phyloP scores from a whole-genome alignment of 306 rosid genomes.

The Calophaca sinica region DNA sequence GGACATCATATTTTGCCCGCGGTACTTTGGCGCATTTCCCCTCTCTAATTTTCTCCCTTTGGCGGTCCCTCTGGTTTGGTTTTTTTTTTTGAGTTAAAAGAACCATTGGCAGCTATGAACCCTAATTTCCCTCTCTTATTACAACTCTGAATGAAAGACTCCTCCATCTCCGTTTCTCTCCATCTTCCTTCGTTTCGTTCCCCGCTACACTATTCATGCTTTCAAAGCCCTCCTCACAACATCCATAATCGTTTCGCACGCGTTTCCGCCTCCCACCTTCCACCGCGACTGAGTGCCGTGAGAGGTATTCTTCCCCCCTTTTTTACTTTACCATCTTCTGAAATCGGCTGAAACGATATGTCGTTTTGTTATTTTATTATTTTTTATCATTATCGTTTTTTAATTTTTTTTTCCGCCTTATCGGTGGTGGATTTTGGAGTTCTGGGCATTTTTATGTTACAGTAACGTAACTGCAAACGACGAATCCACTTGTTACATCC shows the following conservation, averaged over 20 bases:
- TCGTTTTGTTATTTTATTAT: not conserved
- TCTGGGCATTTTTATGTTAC: not conserved
- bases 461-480: not conserved
- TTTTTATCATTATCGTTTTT: not conserved
- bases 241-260: not conserved
- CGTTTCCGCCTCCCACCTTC: not conserved
- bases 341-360: not conserved
- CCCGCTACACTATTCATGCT: not conserved
- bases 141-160: not conserved
- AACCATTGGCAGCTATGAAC: slow-evolving; percentile 5
- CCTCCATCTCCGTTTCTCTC: not conserved
- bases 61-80: not conserved
- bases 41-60: not conserved
- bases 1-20: slow-evolving; percentile 30
- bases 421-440: not conserved
- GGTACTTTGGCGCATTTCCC: slow-evolving; percentile 35
- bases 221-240: not conserved
- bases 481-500: not conserved
- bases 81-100: not conserved
- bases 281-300: not conserved
- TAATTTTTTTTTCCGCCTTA: not conserved
- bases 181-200: not conserved
- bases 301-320: not conserved
- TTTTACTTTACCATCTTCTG: not conserved
- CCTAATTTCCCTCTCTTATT: slow-evolving; percentile 18